A percentile compares a stretch with the other conserved stretches of the same genome.
Conservation (phyloP, 2,329 filamentous ascomycete species). For the Botrytis porri region DNA sequence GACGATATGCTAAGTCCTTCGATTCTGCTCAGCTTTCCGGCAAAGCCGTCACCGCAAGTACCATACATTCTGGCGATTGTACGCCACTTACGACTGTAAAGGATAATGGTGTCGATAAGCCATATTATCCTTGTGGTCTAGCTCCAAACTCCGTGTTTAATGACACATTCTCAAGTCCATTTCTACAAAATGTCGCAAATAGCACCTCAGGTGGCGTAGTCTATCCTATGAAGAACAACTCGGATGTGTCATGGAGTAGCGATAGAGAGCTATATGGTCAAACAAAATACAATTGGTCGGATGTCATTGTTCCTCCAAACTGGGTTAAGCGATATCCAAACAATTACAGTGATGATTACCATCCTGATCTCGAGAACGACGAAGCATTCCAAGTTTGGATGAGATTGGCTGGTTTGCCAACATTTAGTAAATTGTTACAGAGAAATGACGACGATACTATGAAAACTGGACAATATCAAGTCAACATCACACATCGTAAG, state of each 20-base stretch:
- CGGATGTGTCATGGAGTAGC: slow-evolving; percentile 79
- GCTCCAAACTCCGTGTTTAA: slow-evolving; percentile 98
- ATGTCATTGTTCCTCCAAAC: slow-evolving; percentile 81
- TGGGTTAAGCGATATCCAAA: slow-evolving; percentile 71
- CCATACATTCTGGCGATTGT: slow-evolving; percentile 69
- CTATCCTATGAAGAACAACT: slow-evolving; percentile 72
- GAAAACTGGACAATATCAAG: slow-evolving; percentile 67
- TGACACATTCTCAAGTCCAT: slow-evolving; percentile 73
- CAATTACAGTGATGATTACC: slow-evolving; percentile 62
- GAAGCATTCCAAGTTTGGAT: slow-evolving; percentile 98
- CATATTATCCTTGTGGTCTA: slow-evolving; percentile 91
- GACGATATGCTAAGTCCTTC: slow-evolving; percentile 90
- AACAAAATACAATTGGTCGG: slow-evolving; percentile 60
- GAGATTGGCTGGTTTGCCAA: slow-evolving; percentile 89
- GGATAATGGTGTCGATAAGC: slow-evolving; percentile 51
- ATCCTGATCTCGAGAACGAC: slow-evolving; percentile 68
- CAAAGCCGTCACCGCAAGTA: slow-evolving; percentile 53
- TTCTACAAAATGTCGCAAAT: slow-evolving; percentile 43
- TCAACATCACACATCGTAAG: slow-evolving; percentile 78
- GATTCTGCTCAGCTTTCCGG: slow-evolving; percentile 81
- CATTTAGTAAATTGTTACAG: slow-evolving; percentile 89
- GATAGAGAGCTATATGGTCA: slow-evolving; percentile 76
- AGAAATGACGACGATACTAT: slow-evolving; percentile 73
- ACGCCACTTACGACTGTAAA: slow-evolving; percentile 63
- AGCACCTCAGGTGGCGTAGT: slow-evolving; percentile 37